These are phyloP conservation scores for Exophiala alcalophila DNA, from an alignment of 2,329 filamentous ascomycete species.

Conservation along the genomic window DNA sequence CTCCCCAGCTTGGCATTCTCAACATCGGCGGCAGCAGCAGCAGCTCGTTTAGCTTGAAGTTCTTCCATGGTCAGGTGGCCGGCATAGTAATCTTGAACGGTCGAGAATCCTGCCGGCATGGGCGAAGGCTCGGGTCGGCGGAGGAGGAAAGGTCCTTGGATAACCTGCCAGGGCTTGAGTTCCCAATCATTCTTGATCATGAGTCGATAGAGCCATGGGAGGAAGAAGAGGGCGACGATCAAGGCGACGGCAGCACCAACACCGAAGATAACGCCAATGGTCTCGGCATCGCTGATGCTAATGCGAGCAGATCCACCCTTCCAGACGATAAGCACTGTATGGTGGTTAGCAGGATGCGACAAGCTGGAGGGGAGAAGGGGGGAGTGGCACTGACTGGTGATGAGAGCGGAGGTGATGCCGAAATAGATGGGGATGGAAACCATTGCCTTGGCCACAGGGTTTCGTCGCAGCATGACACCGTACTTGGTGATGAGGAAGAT, in stretches of 20 bases:
- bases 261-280: constrained; percentile 6
- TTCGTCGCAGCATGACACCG: constrained; percentile 66
- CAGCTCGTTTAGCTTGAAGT: constrained; percentile 2
- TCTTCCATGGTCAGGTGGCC: constrained; percentile 14
- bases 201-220: constrained; percentile 16
- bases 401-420: constrained; percentile 16
- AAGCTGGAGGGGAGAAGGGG: too few relatives aligned
- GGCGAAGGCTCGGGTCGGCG: neutral
- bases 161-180: constrained; percentile 15
- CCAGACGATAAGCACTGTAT: constrained; percentile 22
- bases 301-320: constrained; percentile 16
- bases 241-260: constrained; percentile 5
- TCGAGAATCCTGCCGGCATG: constrained; percentile 1
- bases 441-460: constrained; percentile 45
- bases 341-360: neutral
- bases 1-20: neutral
- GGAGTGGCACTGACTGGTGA: constrained; percentile 15
- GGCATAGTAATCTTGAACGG: constrained; percentile 16
- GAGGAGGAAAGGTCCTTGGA: constrained; percentile 14
- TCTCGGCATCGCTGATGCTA: constrained; percentile 1
- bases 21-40: neutral
- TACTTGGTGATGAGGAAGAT: constrained; percentile 73
- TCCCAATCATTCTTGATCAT: constrained; percentile 16
- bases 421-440: constrained; percentile 21
- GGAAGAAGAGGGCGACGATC: constrained; percentile 17